Conservation (phyloP, 2,329 filamentous ascomycete genomes). For the Colletotrichum agaves region DNA sequence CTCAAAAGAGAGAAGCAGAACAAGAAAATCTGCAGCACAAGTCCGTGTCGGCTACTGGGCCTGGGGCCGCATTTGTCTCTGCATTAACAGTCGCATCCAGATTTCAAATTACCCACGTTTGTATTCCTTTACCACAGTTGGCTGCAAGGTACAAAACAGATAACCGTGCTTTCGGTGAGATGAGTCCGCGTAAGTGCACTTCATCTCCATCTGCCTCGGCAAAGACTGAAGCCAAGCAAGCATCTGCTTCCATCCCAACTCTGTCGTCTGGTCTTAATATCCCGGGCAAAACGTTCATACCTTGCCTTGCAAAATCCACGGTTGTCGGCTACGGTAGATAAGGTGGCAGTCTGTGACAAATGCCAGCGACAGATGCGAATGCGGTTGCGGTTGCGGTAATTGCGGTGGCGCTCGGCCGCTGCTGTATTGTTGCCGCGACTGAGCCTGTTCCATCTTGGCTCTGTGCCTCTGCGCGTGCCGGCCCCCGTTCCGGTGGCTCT, state of each 20-base stretch:
- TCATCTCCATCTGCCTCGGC: slow-evolving; percentile 11
- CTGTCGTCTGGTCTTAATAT: neutral
- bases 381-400: slow-evolving; percentile 1
- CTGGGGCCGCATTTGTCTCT: neutral
- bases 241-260: slow-evolving; percentile 10
- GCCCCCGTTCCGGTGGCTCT: neutral
- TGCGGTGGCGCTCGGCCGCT: slow-evolving; percentile 17
- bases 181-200: neutral
- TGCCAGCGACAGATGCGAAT: slow-evolving; percentile 18
- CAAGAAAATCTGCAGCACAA: neutral
- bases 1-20: neutral
- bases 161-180: neutral
- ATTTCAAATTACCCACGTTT: slow-evolving; percentile 10
- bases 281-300: slow-evolving; percentile 1
- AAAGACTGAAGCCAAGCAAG: neutral
- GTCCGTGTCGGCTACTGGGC: neutral
- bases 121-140: neutral
- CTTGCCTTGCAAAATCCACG: neutral
- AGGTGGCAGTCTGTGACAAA: slow-evolving; percentile 11
- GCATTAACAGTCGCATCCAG: neutral
- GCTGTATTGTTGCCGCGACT: neutral
- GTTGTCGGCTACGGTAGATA: neutral
- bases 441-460: slow-evolving; percentile 2
- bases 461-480: neutral
- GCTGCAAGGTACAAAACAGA: neutral